A percentile compares a stretch with the other conserved stretches of the same genome.
Evolutionary conservation across 306 rosid genomes (phyloP).

Genomic region (Inga laurina): DNA sequence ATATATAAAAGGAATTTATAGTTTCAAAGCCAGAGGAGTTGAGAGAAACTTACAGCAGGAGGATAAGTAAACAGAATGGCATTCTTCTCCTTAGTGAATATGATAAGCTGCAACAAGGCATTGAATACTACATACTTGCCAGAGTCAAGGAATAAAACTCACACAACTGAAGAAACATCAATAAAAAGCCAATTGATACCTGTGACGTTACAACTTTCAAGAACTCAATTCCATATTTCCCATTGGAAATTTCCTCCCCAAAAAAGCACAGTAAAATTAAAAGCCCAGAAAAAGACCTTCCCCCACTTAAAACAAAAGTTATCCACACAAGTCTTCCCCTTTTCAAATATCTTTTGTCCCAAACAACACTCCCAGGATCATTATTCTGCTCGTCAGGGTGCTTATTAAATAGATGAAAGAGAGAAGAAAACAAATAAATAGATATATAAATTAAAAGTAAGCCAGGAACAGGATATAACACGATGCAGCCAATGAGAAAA

Average conservation of each 20-base stretch:
- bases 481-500: constrained; percentile 79
- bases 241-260: not conserved
- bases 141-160: constrained; percentile 61
- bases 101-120: constrained; percentile 79
- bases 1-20: not conserved
- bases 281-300: not conserved
- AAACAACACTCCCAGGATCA: not conserved
- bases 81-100: constrained; percentile 85
- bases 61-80: constrained; percentile 90
- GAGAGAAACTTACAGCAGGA: constrained; percentile 60
- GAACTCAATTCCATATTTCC: not conserved
- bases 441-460: not conserved
- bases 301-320: not conserved
- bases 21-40: constrained; percentile 11
- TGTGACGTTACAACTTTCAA: not conserved
- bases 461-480: constrained; percentile 67
- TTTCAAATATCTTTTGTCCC: not conserved
- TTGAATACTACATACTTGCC: constrained; percentile 83
- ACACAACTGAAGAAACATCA: constrained; percentile 1
- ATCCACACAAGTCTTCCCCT: not conserved
- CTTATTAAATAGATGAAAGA: not conserved
- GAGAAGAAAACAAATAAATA: not conserved
- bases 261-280: not conserved
- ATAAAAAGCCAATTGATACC: constrained; percentile 3
- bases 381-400: not conserved